Evolutionary conservation across 2,329 filamentous ascomycete species (phyloP).

Genomic region (Fusarium sp.): DNA sequence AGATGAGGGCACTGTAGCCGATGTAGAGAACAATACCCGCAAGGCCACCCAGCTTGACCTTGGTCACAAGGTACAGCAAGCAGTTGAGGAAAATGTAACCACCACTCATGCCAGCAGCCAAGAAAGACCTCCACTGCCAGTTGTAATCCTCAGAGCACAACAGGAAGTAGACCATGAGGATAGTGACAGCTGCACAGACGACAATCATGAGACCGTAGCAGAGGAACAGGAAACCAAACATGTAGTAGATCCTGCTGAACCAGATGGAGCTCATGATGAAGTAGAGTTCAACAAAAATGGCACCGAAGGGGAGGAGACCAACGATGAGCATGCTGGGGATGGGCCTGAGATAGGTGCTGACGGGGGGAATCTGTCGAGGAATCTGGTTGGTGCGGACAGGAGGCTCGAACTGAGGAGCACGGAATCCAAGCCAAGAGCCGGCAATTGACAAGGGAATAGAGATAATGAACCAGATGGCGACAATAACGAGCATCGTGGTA

Average conservation of each 20-base stretch:
- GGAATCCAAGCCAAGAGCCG: constrained; percentile 96
- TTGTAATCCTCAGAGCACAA: constrained; percentile 98
- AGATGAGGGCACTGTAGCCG: constrained; percentile 91
- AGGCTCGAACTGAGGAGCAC: constrained; percentile 77
- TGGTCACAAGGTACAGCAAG: constrained; percentile 90
- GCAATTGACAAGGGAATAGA: constrained; percentile 91
- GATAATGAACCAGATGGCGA: constrained; percentile 97
- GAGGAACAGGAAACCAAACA: constrained; percentile 99
- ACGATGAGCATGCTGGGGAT: constrained; percentile 93
- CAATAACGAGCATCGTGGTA: constrained; percentile 94
- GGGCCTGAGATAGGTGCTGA: constrained; percentile 85
- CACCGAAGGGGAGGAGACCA: constrained; percentile 92
- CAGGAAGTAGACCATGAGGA: constrained; percentile 96
- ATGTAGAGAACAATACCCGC: constrained; percentile 93
- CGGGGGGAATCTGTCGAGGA: constrained; percentile 92
- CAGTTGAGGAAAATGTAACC: constrained; percentile 94
- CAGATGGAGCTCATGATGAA: constrained; percentile 99
- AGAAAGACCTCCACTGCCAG: constrained; percentile 98
- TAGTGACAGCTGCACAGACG: constrained; percentile 91
- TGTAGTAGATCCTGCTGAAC: constrained; percentile 99
- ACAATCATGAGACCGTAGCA: constrained; percentile 98
- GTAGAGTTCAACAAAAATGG: constrained; percentile 98
- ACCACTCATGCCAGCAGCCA: constrained; percentile 91
- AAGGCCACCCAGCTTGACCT: constrained; percentile 86
- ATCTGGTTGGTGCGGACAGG: constrained; percentile 98